Base-by-base conservation (phyloP, 805 yeast species). In the Ogataea trehaloabstinens region DNA sequence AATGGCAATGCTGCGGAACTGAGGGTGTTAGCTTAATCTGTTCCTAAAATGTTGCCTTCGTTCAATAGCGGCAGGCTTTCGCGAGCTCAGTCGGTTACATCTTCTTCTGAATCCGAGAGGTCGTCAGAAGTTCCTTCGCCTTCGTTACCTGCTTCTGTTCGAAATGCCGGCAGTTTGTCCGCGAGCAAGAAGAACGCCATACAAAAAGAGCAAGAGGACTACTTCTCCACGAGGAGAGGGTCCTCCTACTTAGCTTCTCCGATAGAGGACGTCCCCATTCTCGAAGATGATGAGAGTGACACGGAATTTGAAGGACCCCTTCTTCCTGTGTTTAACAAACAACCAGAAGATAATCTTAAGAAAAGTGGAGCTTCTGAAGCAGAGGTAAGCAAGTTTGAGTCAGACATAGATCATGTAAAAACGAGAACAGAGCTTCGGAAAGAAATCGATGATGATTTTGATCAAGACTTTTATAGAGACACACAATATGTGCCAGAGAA, bases 241-340 rank as follows among this genome's bases (percentile, higher is more conserved):
- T 36, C 46, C 2, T 19, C 24, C 8, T 46, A 42, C 29, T n/a
- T 41, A 8, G 34, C 44, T 17, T 41, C 49, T 17, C 41, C 48
- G 16, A 37, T 48, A 4, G 58, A 56, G 25, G 51, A 48, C 7
- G 42, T 53, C 1, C 62, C 63, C 0, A 55, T 58, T 10, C 37
- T 56, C 34, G 66, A 60, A 41, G 62, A 58, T 30, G 61, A 58
- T 35, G 66, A 60, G 32, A 48, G 47, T 21, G 63, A 52, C n/a
- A 39, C 41, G 1, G 56, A 46, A 5, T 25, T 42, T 8, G 33
- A 33, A 19, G 53, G 56, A 2, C 65, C 64, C 2, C 33, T 50
- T 13, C 37, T 60, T 10, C 63, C 65, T 0, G 39, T 46, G 10
- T 60, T 60, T 40, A 36, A 38, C 31, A 27, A 27, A 11, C 25